These are phyloP conservation scores for Microbotryum saponariae DNA, from an alignment of 1,284 basidiomycete genomes.

Conservation along the genomic window DNA sequence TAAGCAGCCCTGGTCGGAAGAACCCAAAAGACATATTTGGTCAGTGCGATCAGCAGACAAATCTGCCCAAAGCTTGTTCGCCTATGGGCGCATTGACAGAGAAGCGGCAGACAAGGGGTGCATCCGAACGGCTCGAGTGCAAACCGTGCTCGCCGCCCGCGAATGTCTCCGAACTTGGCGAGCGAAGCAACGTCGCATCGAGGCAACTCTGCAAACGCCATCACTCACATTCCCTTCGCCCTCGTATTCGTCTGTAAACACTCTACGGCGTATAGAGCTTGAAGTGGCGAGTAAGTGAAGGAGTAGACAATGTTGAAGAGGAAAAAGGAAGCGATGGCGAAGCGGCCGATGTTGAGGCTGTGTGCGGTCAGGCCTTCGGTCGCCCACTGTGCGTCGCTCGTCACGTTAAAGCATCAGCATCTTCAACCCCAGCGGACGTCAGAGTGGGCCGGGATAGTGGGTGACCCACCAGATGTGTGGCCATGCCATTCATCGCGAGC, in stretches of 20 bases:
- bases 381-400: background rate
- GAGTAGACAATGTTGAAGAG: constrained; percentile 46
- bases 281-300: constrained; percentile 49
- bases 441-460: too few relatives aligned
- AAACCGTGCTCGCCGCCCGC: too few relatives aligned
- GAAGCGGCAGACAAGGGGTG: too few relatives aligned
- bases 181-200: too few relatives aligned
- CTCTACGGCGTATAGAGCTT: constrained; percentile 54
- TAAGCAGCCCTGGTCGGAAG: constrained; percentile 38
- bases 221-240: constrained; percentile 47
- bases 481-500: background rate
- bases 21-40: constrained; percentile 44
- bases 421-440: too few relatives aligned
- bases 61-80: background rate
- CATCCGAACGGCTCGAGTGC: too few relatives aligned
- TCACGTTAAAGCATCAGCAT: too few relatives aligned
- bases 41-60: constrained; percentile 39
- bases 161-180: too few relatives aligned
- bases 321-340: constrained; percentile 44
- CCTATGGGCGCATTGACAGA: background rate
- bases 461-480: background rate
- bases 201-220: too few relatives aligned
- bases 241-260: constrained; percentile 52
- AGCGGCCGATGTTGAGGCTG: constrained; percentile 38
- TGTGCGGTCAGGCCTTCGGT: constrained; percentile 13